phyloP scores from a whole-genome alignment of 352 stramenopile genomes.

The Globisporangium rhizosaccharum region DNA sequence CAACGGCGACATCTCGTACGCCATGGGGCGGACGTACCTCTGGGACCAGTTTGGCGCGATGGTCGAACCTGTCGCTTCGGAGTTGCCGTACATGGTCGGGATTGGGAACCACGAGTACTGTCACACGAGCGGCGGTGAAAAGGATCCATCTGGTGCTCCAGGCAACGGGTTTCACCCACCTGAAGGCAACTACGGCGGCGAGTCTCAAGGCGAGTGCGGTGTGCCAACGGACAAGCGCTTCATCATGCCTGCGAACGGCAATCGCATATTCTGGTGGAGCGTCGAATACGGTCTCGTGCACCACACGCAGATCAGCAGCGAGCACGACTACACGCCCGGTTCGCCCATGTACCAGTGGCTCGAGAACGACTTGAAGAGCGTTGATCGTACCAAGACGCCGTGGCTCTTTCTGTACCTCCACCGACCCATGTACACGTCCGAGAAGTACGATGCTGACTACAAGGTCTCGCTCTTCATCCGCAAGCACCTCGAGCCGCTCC shows the following conservation, averaged over 20 bases:
- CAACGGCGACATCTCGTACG: conserved; percentile 70
- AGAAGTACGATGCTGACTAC: conserved; percentile 26
- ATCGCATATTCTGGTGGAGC: conserved; percentile 50
- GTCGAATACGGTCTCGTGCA: conserved; percentile 39
- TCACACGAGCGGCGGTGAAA: conserved; percentile 12
- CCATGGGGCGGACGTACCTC: conserved; percentile 35
- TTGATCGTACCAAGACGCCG: conserved; percentile 44
- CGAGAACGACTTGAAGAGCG: conserved; percentile 65
- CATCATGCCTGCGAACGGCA: conserved; percentile 57
- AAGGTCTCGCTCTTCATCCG: conserved; percentile 30
- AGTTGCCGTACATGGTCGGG: conserved; percentile 70
- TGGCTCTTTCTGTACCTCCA: conserved; percentile 55
- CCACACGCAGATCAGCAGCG: conserved; percentile 71
- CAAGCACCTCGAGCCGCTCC: conserved; percentile 31
- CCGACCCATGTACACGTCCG: conserved; percentile 43
- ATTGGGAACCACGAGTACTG: conserved; percentile 47
- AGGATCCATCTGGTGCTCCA: conserved; percentile 23
- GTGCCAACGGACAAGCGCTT: conserved; percentile 70
- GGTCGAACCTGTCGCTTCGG: conserved; percentile 50
- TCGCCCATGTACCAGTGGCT: conserved; percentile 89
- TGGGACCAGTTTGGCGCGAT: conserved; percentile 73
- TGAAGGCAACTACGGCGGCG: conserved; percentile 22
- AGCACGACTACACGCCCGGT: conserved; percentile 85
- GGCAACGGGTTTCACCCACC: conserved; percentile 23
- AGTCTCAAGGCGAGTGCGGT: conserved; percentile 80